Evolutionary conservation across 169 alveolate genomes (phyloP).

Genomic region (Theileria sp.): DNA sequence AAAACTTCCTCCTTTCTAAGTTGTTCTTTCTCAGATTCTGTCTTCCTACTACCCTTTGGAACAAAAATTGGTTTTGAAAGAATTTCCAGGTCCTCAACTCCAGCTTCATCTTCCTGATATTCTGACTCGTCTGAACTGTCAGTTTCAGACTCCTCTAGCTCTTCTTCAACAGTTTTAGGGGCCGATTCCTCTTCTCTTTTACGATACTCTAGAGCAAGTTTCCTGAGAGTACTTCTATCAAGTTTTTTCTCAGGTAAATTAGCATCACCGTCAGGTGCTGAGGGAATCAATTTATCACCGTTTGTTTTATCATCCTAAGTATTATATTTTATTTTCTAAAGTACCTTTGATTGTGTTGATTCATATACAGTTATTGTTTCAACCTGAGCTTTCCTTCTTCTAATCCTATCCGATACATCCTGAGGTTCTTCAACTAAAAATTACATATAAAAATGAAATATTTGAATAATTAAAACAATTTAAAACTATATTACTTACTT

Average conservation of each 20-base stretch:
- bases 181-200: conserved; percentile 29
- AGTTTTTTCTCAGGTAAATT: background rate
- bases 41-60: conserved; percentile 38
- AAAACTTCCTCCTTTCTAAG: conserved; percentile 39
- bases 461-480: background rate
- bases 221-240: conserved; percentile 22
- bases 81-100: conserved; percentile 1
- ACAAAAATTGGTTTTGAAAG: conserved; percentile 51
- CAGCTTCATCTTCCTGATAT: background rate
- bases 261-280: background rate
- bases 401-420: conserved; percentile 13
- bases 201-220: conserved; percentile 63
- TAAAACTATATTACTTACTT: conserved; percentile 13
- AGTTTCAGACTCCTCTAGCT: conserved; percentile 31
- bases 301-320: background rate
- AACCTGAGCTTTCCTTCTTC: conserved; percentile 35
- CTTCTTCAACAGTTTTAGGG: conserved; percentile 21
- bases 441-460: background rate
- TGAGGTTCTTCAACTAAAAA: conserved; percentile 21
- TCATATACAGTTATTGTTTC: conserved; percentile 6
- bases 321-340: background rate
- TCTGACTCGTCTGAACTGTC: background rate
- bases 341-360: background rate
- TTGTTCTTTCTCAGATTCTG: conserved; percentile 39
- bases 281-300: background rate